phyloP scores from a whole-genome alignment of 345 rosid species.

The Salix suchowensis region DNA sequence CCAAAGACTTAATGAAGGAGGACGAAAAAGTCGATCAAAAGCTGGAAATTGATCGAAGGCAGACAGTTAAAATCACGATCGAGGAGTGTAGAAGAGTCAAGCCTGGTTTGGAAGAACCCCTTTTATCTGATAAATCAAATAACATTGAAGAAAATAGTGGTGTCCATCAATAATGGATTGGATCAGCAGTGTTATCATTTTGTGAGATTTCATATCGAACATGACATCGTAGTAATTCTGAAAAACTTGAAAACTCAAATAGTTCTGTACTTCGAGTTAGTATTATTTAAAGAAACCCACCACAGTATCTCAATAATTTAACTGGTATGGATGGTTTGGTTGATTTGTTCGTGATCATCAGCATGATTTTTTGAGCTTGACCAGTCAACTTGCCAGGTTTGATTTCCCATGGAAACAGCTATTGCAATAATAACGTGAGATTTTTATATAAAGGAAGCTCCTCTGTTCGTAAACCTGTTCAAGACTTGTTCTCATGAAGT shows the following conservation, averaged over 20 bases:
- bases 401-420: too few relatives aligned
- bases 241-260: not conserved
- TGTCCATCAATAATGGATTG: not conserved
- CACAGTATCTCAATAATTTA: too few relatives aligned
- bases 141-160: not conserved
- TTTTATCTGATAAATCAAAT: slow-evolving; percentile 33
- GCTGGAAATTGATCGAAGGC: slow-evolving; percentile 17
- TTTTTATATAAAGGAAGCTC: too few relatives aligned
- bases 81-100: slow-evolving; percentile 25
- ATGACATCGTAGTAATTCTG: not conserved
- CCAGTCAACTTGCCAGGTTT: too few relatives aligned
- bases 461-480: too few relatives aligned
- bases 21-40: slow-evolving; percentile 16
- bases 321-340: too few relatives aligned
- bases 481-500: too few relatives aligned
- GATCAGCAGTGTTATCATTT: not conserved
- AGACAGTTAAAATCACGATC: slow-evolving; percentile 23
- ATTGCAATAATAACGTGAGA: too few relatives aligned
- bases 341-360: too few relatives aligned
- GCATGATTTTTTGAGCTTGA: too few relatives aligned
- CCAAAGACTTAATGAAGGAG: slow-evolving; percentile 35
- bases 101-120: slow-evolving; percentile 42
- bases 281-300: not conserved
- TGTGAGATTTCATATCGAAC: not conserved
- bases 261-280: too few relatives aligned